These are phyloP conservation scores for Xerophyta viscosa DNA, from an alignment of 106 monocot species.

Conservation along the genomic window DNA sequence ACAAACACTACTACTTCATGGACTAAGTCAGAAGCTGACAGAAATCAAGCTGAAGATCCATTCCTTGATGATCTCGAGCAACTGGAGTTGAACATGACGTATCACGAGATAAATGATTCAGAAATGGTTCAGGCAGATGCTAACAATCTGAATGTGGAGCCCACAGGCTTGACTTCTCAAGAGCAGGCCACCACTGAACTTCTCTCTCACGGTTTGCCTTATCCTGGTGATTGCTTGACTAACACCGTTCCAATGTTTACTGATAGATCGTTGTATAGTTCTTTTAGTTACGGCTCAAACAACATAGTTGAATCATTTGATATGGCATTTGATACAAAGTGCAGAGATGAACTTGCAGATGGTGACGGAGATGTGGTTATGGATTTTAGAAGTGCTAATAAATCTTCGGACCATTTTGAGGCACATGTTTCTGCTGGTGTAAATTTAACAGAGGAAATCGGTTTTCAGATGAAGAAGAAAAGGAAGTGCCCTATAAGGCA, in stretches of 20 bases:
- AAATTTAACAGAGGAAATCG: too few species aligned
- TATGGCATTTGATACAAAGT: constrained; percentile 1
- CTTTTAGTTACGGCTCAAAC: too few species aligned
- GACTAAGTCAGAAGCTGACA: too few species aligned
- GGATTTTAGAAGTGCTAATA: too few species aligned
- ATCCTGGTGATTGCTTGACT: background rate
- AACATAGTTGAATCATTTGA: constrained; percentile 50
- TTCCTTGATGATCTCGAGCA: background rate
- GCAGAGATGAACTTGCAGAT: constrained; percentile 2
- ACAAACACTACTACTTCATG: constrained; percentile 2
- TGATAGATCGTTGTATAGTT: too few species aligned
- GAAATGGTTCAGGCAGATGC: constrained; percentile 1
- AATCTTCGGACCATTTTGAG: too few species aligned
- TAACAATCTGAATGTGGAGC: constrained; percentile 1
- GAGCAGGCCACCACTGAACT: constrained; percentile 2
- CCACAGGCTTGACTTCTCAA: background rate
- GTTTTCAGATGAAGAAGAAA: too few species aligned
- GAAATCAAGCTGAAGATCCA: background rate
- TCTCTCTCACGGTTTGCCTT: background rate
- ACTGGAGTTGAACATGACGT: background rate
- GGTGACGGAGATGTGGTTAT: constrained; percentile 8
- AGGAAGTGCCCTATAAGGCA: constrained; percentile 21
- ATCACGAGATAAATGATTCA: constrained; percentile 2
- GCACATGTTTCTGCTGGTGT: background rate
- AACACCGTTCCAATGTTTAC: background rate